phyloP scores from a whole-genome alignment of 495 filamentous ascomycete genomes.

The Staphylotrichum tortipilum region DNA sequence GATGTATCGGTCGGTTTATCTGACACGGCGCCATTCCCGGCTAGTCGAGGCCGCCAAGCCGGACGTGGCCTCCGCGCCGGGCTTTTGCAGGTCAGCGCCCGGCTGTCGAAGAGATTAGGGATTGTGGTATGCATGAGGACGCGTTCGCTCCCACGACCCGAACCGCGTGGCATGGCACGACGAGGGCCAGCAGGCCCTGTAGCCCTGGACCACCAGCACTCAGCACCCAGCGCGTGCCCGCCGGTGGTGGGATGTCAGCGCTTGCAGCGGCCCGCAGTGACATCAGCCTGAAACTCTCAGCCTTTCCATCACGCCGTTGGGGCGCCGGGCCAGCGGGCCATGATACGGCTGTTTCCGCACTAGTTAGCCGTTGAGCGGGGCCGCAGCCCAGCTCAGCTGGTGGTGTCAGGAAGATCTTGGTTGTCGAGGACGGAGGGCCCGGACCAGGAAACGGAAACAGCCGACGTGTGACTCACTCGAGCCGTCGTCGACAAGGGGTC shows the following conservation, averaged over 20 bases:
- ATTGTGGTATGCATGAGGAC: conserved; percentile 3
- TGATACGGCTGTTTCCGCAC: not conserved
- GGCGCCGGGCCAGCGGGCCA: conserved; percentile 1
- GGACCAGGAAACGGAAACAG: too few relatives aligned
- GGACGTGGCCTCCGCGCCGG: not conserved
- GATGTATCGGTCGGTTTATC: too few relatives aligned
- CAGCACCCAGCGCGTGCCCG: not conserved
- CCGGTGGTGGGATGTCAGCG: not conserved
- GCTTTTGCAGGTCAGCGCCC: not conserved
- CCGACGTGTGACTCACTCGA: not conserved
- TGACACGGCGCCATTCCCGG: not conserved
- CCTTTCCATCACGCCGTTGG: not conserved
- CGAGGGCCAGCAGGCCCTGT: too few relatives aligned
- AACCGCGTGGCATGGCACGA: not conserved
- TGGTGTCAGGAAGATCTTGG: too few relatives aligned
- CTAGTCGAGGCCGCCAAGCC: not conserved
- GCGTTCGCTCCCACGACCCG: not conserved
- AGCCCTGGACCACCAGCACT: too few relatives aligned
- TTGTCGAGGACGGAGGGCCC: too few relatives aligned
- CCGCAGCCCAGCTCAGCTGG: too few relatives aligned
- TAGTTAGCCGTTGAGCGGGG: too few relatives aligned
- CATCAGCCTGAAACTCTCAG: not conserved
- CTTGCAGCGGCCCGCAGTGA: not conserved
- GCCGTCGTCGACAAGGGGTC: too few relatives aligned
- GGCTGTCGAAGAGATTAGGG: conserved; percentile 6